These are phyloP conservation scores for Bathelium albidoporum DNA, from an alignment of 495 filamentous ascomycete genomes.

Conservation along the genomic window DNA sequence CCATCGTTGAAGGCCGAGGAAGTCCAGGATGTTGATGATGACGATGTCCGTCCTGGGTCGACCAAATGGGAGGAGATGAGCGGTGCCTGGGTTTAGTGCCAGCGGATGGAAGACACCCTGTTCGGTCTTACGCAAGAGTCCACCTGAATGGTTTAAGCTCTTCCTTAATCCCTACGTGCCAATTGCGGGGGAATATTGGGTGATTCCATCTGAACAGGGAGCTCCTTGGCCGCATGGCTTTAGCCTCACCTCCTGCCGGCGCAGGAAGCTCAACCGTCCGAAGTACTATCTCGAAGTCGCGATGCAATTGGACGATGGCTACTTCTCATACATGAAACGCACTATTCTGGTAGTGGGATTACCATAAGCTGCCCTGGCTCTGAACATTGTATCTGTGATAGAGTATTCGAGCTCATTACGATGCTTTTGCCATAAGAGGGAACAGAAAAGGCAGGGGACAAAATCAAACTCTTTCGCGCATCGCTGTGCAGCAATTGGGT, in stretches of 20 bases:
- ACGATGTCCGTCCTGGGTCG: not conserved
- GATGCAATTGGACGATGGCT: not conserved
- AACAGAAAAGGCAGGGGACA: too few species aligned
- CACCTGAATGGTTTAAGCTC: not conserved
- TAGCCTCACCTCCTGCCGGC: not conserved
- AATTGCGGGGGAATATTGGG: not conserved
- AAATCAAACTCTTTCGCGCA: too few species aligned
- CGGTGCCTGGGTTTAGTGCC: constrained; percentile 1
- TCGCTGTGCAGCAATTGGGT: too few species aligned
- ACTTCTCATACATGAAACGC: not conserved
- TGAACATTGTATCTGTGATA: not conserved
- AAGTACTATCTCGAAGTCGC: not conserved
- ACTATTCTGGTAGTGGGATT: not conserved
- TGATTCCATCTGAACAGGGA: not conserved
- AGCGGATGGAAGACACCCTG: not conserved
- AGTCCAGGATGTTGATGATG: not conserved
- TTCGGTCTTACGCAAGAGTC: not conserved
- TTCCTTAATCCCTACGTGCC: not conserved
- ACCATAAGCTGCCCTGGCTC: not conserved
- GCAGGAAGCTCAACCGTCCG: not conserved
- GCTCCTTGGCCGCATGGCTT: not conserved
- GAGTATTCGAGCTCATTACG: too few species aligned
- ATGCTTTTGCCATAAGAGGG: too few species aligned
- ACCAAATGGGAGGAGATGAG: not conserved
- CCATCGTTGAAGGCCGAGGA: not conserved